Conservation (phyloP, 306 rosid genomes). For the Castanospermum australe region DNA sequence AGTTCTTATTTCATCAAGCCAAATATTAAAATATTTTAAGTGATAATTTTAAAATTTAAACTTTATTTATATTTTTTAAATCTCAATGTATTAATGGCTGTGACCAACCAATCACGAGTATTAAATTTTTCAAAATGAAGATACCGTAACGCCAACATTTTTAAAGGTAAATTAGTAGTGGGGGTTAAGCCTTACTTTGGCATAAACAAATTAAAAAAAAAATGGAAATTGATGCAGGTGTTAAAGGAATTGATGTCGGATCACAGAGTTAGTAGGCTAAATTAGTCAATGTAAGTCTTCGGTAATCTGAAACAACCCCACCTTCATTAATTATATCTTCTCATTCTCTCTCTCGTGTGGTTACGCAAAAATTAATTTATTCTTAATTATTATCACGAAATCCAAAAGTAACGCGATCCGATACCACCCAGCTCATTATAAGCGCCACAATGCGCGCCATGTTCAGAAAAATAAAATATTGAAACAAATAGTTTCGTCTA, state of each 20-base stretch:
- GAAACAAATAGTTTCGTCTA: too few species aligned
- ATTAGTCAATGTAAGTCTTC: background rate
- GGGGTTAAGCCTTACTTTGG: background rate
- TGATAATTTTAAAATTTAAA: too few species aligned
- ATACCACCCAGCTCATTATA: conserved; percentile 33
- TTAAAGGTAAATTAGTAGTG: too few species aligned
- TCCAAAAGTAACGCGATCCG: conserved; percentile 27
- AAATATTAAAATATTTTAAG: too few species aligned
- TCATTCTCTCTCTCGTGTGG: background rate
- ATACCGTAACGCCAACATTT: too few species aligned
- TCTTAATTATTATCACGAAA: background rate
- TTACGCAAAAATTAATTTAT: background rate
- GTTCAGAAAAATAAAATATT: too few species aligned
- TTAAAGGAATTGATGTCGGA: background rate
- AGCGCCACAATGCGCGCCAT: conserved; percentile 45
- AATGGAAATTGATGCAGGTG: background rate
- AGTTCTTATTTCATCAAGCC: too few species aligned
- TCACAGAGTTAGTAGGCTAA: background rate
- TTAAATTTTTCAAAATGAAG: too few species aligned
- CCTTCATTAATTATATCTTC: background rate
- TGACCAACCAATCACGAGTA: too few species aligned
- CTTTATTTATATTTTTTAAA: too few species aligned
- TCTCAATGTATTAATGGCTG: too few species aligned
- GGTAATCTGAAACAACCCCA: background rate
- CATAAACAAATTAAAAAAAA: background rate